Percentiles rank a stretch among this genome's conserved stretches.
phyloP scores from a whole-genome alignment of 1,139 yeast species.

The Debaryomyces robertsiae region DNA sequence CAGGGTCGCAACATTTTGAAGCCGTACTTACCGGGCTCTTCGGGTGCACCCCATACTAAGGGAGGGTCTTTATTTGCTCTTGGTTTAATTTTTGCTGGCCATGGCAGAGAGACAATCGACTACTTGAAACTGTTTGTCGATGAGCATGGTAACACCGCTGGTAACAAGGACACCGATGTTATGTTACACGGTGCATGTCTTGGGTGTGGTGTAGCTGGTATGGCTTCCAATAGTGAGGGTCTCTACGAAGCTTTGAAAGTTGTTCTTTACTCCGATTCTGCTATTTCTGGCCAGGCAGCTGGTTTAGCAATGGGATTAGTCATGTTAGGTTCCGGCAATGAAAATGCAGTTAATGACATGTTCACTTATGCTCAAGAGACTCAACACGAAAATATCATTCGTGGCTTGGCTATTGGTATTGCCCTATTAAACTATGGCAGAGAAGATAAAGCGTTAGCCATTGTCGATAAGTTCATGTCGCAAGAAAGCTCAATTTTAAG shows the following conservation, averaged over 20 bases:
- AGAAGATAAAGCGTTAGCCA: slow-evolving; percentile 78
- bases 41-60: slow-evolving; percentile 82
- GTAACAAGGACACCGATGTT: slow-evolving; percentile 78
- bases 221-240: slow-evolving; percentile 80
- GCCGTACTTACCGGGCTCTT: slow-evolving; percentile 88
- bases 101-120: slow-evolving; percentile 85
- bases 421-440: slow-evolving; percentile 85
- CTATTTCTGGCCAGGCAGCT: slow-evolving; percentile 95
- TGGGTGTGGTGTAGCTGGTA: slow-evolving; percentile 96
- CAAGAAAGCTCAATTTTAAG: slow-evolving; percentile 86
- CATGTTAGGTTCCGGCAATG: slow-evolving; percentile 91
- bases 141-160: slow-evolving; percentile 67
- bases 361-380: slow-evolving; percentile 92
- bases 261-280: slow-evolving; percentile 86
- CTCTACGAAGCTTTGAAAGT: slow-evolving; percentile 84
- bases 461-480: slow-evolving; percentile 64
- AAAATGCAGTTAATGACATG: slow-evolving; percentile 77
- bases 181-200: slow-evolving; percentile 94
- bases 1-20: slow-evolving; percentile 87
- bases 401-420: slow-evolving; percentile 88
- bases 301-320: slow-evolving; percentile 96
- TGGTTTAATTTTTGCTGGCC: slow-evolving; percentile 95
- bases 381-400: slow-evolving; percentile 90
- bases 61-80: slow-evolving; percentile 96
- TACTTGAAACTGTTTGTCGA: slow-evolving; percentile 75